Base-by-base conservation (phyloP, 305 asterid genomes). In the Salvia sclarea region DNA sequence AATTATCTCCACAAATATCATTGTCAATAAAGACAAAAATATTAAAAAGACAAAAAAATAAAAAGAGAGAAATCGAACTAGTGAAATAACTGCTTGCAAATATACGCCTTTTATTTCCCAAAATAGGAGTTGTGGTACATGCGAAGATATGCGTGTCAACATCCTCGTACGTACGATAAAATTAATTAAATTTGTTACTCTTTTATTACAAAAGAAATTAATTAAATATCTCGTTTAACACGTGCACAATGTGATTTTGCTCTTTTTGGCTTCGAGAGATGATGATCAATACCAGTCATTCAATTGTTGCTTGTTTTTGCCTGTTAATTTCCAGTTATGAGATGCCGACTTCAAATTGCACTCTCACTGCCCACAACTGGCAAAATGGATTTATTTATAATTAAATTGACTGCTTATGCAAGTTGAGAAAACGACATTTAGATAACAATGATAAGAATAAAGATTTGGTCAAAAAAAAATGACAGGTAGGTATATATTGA, bases 141-240 rank as follows among this genome's bases (percentile, higher is more conserved):
- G 57, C 16, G 8, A 14, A 5, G 2, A 4, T 9, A 14, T 43
- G 9, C 31, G 0, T 20, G 66, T 68, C 59, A 14, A 57, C 73
- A 57, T 68, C 66, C 18, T 45, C 25, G 59, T 25, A 52, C 44
- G 31, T 4, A 52, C 44, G 31, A 3, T 5, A 28, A 28, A 25
- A 25, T 43, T 11, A 2, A 22, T 16, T 6, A 1, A 0, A 31
- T 0, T 31, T 21, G 22, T 57, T 0, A 35, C 3, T 13, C 13
- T n/a, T n/a, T n/a, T n/a, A n/a, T n/a, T n/a, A n/a, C n/a, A n/a
- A n/a, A n/a, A n/a, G n/a, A n/a, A n/a, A n/a, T n/a, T n/a, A n/a
- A n/a, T n/a, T n/a, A n/a, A n/a, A n/a, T n/a, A n/a, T 43, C 44
- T 43, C 78, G 61, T 67, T 74, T 18, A 67, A 60, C 67, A 67